A percentile compares a stretch with the other conserved stretches of the same genome.
Conservation (phyloP, 2,329 filamentous ascomycete species). For the Penicillium sp. region DNA sequence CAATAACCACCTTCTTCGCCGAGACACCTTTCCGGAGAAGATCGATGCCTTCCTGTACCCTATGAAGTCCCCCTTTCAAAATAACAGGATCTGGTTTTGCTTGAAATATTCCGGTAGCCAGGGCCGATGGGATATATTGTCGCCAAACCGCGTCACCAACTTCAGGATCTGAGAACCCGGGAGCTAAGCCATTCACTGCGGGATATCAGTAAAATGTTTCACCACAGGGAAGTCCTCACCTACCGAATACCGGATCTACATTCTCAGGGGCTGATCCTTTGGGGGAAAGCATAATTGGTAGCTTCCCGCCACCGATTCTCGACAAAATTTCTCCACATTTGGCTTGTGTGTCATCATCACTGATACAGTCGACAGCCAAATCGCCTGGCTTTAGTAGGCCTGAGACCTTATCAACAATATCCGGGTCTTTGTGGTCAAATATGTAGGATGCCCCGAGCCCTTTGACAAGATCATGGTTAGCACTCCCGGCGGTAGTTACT, state of each 20-base stretch:
- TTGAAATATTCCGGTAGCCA: conserved; percentile 40
- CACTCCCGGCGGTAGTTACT: conserved; percentile 42
- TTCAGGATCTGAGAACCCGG: conserved; percentile 4
- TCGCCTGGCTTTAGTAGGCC: conserved; percentile 20
- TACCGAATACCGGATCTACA: conserved; percentile 14
- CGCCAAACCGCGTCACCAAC: conserved; percentile 30
- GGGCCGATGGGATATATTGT: conserved; percentile 34
- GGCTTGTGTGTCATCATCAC: conserved; percentile 8
- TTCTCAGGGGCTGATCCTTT: conserved; percentile 1
- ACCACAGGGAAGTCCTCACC: background rate
- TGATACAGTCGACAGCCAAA: conserved; percentile 15
- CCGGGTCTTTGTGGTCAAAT: conserved; percentile 43
- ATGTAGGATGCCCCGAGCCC: conserved; percentile 40
- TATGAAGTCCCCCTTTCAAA: conserved; percentile 27
- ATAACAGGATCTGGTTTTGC: conserved; percentile 34
- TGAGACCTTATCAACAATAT: conserved; percentile 34
- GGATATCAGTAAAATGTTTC: conserved; percentile 4
- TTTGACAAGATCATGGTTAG: conserved; percentile 42
- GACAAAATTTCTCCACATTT: conserved; percentile 18
- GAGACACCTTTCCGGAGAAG: conserved; percentile 29
- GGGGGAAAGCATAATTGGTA: conserved; percentile 4
- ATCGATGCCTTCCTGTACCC: conserved; percentile 27
- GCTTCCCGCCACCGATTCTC: conserved; percentile 18
- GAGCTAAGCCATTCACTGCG: conserved; percentile 11
- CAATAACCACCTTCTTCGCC: conserved; percentile 32